phyloP scores from a whole-genome alignment of 2,329 filamentous ascomycete genomes.

The Huntiella omanensis region DNA sequence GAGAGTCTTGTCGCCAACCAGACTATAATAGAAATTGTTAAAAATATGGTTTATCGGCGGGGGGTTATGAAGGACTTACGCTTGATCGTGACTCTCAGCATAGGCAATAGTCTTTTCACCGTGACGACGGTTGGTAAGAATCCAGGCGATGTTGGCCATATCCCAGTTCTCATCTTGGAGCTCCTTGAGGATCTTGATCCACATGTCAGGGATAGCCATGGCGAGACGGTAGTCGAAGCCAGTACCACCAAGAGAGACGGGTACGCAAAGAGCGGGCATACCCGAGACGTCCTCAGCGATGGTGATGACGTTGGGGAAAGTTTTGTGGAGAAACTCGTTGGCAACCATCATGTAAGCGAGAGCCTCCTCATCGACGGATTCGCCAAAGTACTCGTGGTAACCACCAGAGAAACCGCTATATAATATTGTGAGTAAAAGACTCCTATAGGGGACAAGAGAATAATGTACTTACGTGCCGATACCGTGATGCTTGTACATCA shows the following conservation, averaged over 20 bases:
- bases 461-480: constrained; percentile 64
- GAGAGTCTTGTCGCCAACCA: constrained; percentile 90
- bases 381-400: constrained; percentile 94
- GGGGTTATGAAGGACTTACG: constrained; percentile 38
- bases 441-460: no score
- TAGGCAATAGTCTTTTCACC: constrained; percentile 98
- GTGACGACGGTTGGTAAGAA: constrained; percentile 77
- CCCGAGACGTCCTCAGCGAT: constrained; percentile 95
- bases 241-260: constrained; percentile 69
- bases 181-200: constrained; percentile 97
- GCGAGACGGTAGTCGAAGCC: constrained; percentile 95
- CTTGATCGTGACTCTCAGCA: constrained; percentile 92
- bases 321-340: constrained; percentile 82
- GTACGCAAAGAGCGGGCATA: constrained; percentile 90
- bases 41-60: background rate
- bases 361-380: constrained; percentile 76
- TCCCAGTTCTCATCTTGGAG: constrained; percentile 84
- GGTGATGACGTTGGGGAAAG: constrained; percentile 77
- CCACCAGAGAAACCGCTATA: constrained; percentile 80
- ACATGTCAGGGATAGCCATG: constrained; percentile 97
- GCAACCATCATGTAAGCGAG: constrained; percentile 91
- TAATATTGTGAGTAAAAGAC: constrained; percentile 14
- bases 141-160: constrained; percentile 66
- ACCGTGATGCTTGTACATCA: constrained; percentile 90
- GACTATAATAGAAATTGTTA: constrained; percentile 26